These are phyloP conservation scores for Macadamia tetraphylla DNA, from an alignment of 164 flowering plant species.

Conservation along the genomic window DNA sequence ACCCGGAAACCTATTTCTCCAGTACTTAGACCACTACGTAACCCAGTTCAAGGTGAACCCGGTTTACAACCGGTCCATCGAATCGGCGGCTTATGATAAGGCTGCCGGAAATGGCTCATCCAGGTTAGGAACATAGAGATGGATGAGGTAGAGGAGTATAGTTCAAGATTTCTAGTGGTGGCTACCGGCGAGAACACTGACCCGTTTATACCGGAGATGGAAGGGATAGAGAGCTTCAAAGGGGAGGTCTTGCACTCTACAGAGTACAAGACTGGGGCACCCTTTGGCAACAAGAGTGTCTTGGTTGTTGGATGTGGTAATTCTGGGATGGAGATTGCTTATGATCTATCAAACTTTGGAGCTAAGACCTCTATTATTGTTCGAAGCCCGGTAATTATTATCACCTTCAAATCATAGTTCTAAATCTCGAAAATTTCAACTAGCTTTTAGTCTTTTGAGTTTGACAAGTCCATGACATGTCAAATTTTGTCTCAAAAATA, in stretches of 20 bases:
- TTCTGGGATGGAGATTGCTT: slow-evolving; percentile 69
- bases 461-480: too few species aligned
- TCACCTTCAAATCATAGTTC: too few species aligned
- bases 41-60: slow-evolving; percentile 43
- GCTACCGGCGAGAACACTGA: slow-evolving; percentile 42
- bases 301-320: slow-evolving; percentile 71
- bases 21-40: slow-evolving; percentile 50
- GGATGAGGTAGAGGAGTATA: slow-evolving; percentile 20
- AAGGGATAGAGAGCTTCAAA: slow-evolving; percentile 22
- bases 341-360: slow-evolving; percentile 38
- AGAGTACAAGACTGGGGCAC: slow-evolving; percentile 34
- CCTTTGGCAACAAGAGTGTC: slow-evolving; percentile 29
- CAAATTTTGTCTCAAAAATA: too few species aligned
- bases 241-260: slow-evolving; percentile 40
- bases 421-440: too few species aligned
- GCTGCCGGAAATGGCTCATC: slow-evolving; percentile 28
- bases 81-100: slow-evolving; percentile 31
- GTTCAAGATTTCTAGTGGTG: slow-evolving; percentile 35
- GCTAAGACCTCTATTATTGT: slow-evolving; percentile 47
- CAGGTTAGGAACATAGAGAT: slow-evolving; percentile 13
- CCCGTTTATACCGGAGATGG: slow-evolving; percentile 21
- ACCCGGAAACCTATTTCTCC: slow-evolving; percentile 28
- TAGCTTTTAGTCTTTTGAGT: too few species aligned
- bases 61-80: slow-evolving; percentile 30
- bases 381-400: slow-evolving; percentile 40